Evolutionary conservation across 257 asterid species (phyloP).

Genomic region (Fraxinus excelsior): DNA sequence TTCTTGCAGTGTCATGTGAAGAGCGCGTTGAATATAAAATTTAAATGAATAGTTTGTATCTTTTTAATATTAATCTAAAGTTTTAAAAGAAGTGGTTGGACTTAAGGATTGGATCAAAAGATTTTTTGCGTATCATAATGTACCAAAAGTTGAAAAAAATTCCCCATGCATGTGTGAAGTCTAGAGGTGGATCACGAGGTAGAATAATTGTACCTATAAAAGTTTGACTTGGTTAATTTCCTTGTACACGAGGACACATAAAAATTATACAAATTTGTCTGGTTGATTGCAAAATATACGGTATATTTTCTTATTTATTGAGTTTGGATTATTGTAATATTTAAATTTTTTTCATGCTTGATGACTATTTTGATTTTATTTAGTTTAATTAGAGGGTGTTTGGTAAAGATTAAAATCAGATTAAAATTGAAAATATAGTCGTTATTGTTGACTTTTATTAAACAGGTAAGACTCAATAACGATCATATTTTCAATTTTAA

Average conservation of each 20-base stretch:
- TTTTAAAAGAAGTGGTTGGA: background rate
- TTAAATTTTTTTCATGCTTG: too few relatives aligned
- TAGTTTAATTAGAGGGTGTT: too few relatives aligned
- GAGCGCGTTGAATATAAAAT: background rate
- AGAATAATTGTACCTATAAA: slow-evolving; percentile 5
- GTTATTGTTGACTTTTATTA: too few relatives aligned
- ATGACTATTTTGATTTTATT: too few relatives aligned
- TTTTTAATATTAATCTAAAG: background rate
- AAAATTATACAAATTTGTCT: background rate
- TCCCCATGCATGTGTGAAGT: background rate
- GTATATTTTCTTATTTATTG: too few relatives aligned
- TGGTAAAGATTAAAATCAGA: too few relatives aligned
- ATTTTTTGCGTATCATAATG: background rate
- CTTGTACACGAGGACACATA: background rate
- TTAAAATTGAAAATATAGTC: too few relatives aligned
- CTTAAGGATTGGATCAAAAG: background rate
- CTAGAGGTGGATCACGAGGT: background rate
- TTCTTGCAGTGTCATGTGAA: background rate
- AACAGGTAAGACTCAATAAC: too few relatives aligned
- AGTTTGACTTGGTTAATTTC: background rate
- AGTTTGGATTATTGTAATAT: too few relatives aligned
- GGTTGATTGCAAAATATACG: background rate
- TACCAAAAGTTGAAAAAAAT: background rate
- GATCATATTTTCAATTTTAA: too few relatives aligned
- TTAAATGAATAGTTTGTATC: background rate